These are phyloP conservation scores for Amanita polypyramis DNA, from an alignment of 768 basidiomycete species.

Conservation along the genomic window DNA sequence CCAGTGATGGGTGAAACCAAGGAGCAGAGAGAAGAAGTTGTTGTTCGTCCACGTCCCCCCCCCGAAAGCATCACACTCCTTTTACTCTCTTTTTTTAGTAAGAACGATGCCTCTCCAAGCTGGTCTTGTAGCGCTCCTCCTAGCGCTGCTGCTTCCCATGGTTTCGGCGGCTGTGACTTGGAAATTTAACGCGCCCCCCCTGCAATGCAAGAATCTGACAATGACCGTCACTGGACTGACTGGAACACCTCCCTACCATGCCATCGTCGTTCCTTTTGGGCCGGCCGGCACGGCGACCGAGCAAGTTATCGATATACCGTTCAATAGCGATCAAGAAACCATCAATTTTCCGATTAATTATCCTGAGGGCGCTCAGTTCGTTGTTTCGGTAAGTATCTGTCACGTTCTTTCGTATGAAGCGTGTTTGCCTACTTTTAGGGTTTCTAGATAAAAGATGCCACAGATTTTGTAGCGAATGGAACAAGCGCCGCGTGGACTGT, in stretches of 20 bases:
- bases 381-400: conserved; percentile 24
- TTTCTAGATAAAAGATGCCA: conserved; percentile 22
- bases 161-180: conserved; percentile 31
- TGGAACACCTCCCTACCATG: conserved; percentile 55
- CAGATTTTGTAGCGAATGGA: conserved; percentile 57
- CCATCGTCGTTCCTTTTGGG: conserved; percentile 61
- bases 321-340: conserved; percentile 28
- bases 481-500: conserved; percentile 60
- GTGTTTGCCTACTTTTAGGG: neutral
- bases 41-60: no score
- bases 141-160: conserved; percentile 16
- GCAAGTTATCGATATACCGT: conserved; percentile 43
- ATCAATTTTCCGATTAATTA: conserved; percentile 50
- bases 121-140: conserved; percentile 1
- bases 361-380: conserved; percentile 60
- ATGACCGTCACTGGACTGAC: conserved; percentile 42
- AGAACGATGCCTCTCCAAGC: no score
- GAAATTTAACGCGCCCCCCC: conserved; percentile 34
- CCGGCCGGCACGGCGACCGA: conserved; percentile 52
- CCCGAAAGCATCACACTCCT: no score
- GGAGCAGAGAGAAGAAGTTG: no score
- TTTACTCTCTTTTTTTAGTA: no score
- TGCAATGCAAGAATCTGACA: conserved; percentile 57
- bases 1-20: no score
- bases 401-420: neutral